Evolutionary conservation across 2,329 filamentous ascomycete species (phyloP).

Genomic region (Ascomycota sp.): DNA sequence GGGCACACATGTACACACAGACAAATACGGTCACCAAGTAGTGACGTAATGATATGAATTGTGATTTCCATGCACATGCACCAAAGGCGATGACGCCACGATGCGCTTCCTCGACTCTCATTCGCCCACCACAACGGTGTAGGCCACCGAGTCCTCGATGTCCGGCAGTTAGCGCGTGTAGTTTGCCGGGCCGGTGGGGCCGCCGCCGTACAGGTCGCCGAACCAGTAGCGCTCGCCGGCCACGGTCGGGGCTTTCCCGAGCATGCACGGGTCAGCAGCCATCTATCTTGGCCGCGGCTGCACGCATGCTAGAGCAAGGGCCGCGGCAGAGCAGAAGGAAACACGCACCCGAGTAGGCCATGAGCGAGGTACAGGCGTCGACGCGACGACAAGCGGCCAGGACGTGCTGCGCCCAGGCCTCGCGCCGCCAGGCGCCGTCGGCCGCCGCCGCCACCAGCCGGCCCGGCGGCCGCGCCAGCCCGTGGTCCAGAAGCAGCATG

Average conservation of each 20-base stretch:
- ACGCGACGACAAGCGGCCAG: not conserved
- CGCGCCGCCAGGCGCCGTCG: not conserved
- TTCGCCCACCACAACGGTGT: not conserved
- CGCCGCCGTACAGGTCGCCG: not conserved
- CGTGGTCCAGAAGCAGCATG: not conserved
- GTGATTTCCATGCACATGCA: not conserved
- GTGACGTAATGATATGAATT: too few species aligned
- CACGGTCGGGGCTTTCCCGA: too few species aligned
- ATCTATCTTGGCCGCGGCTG: too few species aligned
- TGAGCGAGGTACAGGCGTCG: not conserved
- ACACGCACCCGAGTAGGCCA: not conserved
- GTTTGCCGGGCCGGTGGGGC: not conserved
- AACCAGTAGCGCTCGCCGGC: not conserved
- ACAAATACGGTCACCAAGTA: too few species aligned
- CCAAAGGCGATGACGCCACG: too few species aligned
- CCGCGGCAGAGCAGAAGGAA: too few species aligned
- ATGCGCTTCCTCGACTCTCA: too few species aligned
- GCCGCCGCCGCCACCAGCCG: not conserved
- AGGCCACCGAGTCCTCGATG: not conserved
- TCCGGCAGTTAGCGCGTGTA: not conserved
- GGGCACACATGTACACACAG: too few species aligned
- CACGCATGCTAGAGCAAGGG: too few species aligned
- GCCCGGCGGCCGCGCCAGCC: not conserved
- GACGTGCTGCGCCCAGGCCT: not conserved
- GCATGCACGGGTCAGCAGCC: too few species aligned